Evolutionary conservation across 2,329 filamentous ascomycete species (phyloP), one percentile per base, ranked within the genome.

Genomic region (Monosporascus sp.): DNA sequence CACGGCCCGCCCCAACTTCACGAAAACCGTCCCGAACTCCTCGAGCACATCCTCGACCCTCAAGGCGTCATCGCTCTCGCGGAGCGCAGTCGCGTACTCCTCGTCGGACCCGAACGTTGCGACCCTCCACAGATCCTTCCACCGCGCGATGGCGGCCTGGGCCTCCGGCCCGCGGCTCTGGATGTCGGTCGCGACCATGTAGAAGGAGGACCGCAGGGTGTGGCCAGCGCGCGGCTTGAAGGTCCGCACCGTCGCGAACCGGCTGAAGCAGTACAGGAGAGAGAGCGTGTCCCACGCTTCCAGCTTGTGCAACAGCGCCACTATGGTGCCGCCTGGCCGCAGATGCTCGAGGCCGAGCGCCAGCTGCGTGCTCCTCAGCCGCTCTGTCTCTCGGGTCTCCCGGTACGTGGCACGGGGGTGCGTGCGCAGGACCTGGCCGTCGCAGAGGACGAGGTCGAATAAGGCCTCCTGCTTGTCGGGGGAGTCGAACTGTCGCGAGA

Each of bases 241-340:
- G 0, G 80, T 56, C 22, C 53, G 43, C 0, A 81, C 58, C 0
- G 60, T 45, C 0, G 75, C 65, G 51, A 82, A 78, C n/a, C 63
- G 59, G 15, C 50, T 57, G 41, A 82, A 76, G 0, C 55, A 60
- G 15, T 69, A 59, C 9, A 83, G 44, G 0, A 75, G 46, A 0
- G 60, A 45, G 2, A 74, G 62, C 0, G 67, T 73, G 15, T 68
- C 52, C 69, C 68, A 74, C 0, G 58, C 58, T 50, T 82, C 77
- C 1, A 75, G 39, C 38, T 72, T 75, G 60, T 83, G 78, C 2
- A 83, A 60, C 0, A 82, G 70, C 0, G 79, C 59, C 1, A 84
- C 56, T 65, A 84, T 72, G 0, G 72, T 79, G 0, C 79, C 80
- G 0, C 77, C 78, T 0, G 65, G 60, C 3, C 61, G 63, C 2